These are phyloP conservation scores for Agaricus bisporus DNA, from an alignment of 768 basidiomycete genomes.

Conservation along the genomic window DNA sequence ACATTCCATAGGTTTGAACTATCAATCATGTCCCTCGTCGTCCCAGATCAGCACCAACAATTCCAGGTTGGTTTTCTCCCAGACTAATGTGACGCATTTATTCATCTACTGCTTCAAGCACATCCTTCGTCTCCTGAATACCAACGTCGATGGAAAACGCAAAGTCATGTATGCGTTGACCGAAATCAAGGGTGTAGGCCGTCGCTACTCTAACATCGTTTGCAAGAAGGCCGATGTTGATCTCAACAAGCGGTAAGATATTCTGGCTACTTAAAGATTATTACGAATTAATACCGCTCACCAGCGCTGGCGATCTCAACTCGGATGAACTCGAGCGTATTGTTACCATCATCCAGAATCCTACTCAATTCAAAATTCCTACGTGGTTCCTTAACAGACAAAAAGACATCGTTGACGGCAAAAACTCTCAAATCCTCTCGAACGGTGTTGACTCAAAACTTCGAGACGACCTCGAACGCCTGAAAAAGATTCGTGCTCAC, in stretches of 20 bases:
- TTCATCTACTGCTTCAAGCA: conserved; percentile 46
- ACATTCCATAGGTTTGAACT: conserved; percentile 13
- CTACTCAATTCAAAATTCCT: conserved; percentile 99
- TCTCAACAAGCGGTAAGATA: conserved; percentile 88
- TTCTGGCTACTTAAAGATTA: not conserved
- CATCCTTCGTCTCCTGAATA: conserved; percentile 98
- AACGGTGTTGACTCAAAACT: conserved; percentile 97
- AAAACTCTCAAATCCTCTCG: conserved; percentile 92
- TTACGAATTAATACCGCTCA: not conserved
- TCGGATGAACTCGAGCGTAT: conserved; percentile 98
- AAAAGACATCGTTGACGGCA: conserved; percentile 96
- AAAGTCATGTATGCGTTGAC: conserved; percentile 99
- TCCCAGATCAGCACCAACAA: conserved; percentile 92
- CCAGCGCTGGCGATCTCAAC: conserved; percentile 97
- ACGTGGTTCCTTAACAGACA: conserved; percentile 99
- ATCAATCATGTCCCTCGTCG: conserved; percentile 86
- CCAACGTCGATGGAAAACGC: conserved; percentile 98
- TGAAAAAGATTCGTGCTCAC: conserved; percentile 99
- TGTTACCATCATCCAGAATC: conserved; percentile 99
- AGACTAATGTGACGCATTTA: not conserved
- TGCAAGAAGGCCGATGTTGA: conserved; percentile 99
- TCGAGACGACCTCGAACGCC: conserved; percentile 94
- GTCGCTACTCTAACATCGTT: conserved; percentile 96
- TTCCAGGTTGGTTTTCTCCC: conserved; percentile 60
- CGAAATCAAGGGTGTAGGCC: conserved; percentile 99